These are phyloP conservation scores for Brassica incana DNA, from an alignment of 345 rosid species.

Conservation along the genomic window DNA sequence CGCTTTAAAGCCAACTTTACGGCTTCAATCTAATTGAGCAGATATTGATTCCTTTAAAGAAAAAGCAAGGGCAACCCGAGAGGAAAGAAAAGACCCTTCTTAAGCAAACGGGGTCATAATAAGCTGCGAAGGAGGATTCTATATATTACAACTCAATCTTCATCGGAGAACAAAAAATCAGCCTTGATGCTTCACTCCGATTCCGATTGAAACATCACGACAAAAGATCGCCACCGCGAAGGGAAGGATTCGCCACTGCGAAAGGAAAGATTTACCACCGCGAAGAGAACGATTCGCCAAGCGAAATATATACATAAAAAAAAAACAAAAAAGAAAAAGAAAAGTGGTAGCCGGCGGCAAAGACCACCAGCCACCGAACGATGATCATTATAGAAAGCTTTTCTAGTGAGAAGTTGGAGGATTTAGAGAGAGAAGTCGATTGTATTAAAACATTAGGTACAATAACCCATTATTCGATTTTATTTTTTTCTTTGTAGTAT, in stretches of 20 bases:
- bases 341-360: not conserved
- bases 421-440: constrained; percentile 21
- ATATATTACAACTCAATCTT: not conserved
- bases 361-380: not conserved
- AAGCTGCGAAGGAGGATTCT: not conserved
- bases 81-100: not conserved
- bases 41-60: not conserved
- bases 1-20: too few species aligned
- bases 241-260: not conserved
- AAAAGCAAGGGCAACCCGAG: not conserved
- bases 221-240: not conserved
- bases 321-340: too few species aligned
- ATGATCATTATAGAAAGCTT: not conserved
- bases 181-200: not conserved
- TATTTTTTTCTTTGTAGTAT: not conserved
- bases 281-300: not conserved
- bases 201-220: not conserved
- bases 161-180: not conserved
- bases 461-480: constrained; percentile 6
- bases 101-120: not conserved
- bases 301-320: not conserved
- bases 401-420: not conserved
- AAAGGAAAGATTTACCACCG: not conserved
- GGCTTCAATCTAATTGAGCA: not conserved
- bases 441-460: not conserved